Evolutionary conservation across 2,329 filamentous ascomycete genomes (phyloP), one percentile per base, ranked within the genome.

Genomic region (Fusarium verrucosum): DNA sequence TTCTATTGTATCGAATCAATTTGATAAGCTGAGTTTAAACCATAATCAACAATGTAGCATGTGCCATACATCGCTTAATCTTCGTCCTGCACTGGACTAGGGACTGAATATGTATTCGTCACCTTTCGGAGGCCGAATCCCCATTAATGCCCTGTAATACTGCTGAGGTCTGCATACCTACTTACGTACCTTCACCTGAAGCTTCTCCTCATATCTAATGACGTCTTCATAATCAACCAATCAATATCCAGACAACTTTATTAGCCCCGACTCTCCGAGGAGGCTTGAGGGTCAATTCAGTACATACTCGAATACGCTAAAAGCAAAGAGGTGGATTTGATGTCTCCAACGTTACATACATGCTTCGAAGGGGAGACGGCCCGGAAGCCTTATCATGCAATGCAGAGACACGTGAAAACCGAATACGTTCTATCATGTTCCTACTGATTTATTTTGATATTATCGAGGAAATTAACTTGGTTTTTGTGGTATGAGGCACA

Each of bases 191-290:
- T 50, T 50, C 26, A 25, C 14, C 14, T 23, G 10, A 23, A 47
- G 26, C 26, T 55, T 55, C 58, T 30, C 58, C 49, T 61, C 49
- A 55, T 55, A 33, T 60, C 49, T 22, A 56, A 61, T 61, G 58
- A 61, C 58, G 58, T 61, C 57, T 61, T 61, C 19, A n/a, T 22
- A 13, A 23, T 11, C 7, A 20, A 20, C 46, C 55, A 60, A 59
- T 52, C 57, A 44, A 51, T 38, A 51, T n/a, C 25, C 32, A 10
- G 19, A 14, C 20, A 38, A 25, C 16, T 28, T 50, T 50, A 32
- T 41, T 58, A 50, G 32, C 25, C 37, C 53, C 37, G 28, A 16
- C 14, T 22, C 23, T 20, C 25, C 25, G 13, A 52, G 16, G 25
- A 38, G 43, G 47, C 45, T 47, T 14, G 37, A 50, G 35, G 19